These are phyloP conservation scores for Spraguea lophii DNA, from an alignment of 371 early-diverging fungal genomes.

Conservation along the genomic window DNA sequence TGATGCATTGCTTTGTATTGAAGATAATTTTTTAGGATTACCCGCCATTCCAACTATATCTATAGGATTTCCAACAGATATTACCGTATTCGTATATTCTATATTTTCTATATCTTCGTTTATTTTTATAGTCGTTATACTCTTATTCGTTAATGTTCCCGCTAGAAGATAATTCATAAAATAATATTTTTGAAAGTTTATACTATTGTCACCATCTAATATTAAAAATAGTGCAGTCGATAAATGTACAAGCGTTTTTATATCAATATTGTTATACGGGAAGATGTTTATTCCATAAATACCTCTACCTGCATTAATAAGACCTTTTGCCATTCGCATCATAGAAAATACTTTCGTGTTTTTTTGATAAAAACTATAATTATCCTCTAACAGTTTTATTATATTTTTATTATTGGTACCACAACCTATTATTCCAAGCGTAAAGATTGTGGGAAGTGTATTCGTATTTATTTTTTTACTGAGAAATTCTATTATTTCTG, in stretches of 20 bases:
- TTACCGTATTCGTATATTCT: conserved; percentile 59
- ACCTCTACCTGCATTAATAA: conserved; percentile 89
- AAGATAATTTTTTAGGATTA: conserved; percentile 82
- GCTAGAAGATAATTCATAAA: conserved; percentile 77
- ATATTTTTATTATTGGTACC: conserved; percentile 96
- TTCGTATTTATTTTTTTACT: conserved; percentile 84
- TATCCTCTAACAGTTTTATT: conserved; percentile 77
- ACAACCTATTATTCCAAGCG: conserved; percentile 89
- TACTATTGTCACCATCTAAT: conserved; percentile 20
- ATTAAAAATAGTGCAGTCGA: conserved; percentile 32
- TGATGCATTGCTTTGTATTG: conserved; percentile 86
- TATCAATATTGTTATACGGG: conserved; percentile 17
- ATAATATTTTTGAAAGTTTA: conserved; percentile 55
- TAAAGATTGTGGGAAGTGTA: conserved; percentile 76
- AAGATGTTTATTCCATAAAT: conserved; percentile 49
- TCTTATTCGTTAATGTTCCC: too few relatives aligned
- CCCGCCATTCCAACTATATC: conserved; percentile 96
- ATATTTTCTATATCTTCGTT: conserved; percentile 55
- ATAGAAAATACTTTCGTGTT: conserved; percentile 68
- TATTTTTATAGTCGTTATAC: conserved; percentile 85
- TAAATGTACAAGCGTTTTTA: conserved; percentile 29
- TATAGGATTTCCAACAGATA: conserved; percentile 82
- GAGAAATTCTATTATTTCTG: conserved; percentile 69
- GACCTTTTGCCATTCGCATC: conserved; percentile 70
- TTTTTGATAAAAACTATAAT: conserved; percentile 82